Evolutionary conservation across 768 basidiomycete species (phyloP), one percentile per base, ranked within the genome.

Genomic region (Leucosporidium scottii): DNA sequence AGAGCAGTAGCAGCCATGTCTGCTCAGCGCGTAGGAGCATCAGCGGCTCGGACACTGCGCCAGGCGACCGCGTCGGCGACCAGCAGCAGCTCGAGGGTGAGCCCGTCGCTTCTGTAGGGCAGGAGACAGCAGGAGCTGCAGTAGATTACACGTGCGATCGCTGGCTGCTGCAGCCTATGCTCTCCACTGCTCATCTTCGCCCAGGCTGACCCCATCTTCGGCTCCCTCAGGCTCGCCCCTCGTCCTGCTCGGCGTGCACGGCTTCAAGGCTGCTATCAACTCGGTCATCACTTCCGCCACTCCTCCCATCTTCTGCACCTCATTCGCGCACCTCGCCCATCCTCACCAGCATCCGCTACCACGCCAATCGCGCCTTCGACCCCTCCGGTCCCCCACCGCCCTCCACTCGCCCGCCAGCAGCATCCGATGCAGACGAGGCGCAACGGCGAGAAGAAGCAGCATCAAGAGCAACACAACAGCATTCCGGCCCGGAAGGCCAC

Each of bases 401-500:
- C 50, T 13, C 57, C 57, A 4, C 23, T 36, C 10, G 36, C 36
- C 34, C 57, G 9, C 9, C 57, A 17, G 6, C 57, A 4, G 7
- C 50, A 51, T 44, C 57, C 0, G 36, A 23, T 25, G n/a, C 57
- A 9, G 36, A 36, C 4, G 57, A 36, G 6, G 57, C 36, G n/a
- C 34, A 39, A 8, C 12, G 5, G 0, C 34, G 23, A 23, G 23
- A 68, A 65, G 62, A 64, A 59, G 28, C 62, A 64, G 17, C 66
- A 44, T 44, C 39, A 44, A 44, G 15, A 44, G 39, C 39, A 8
- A 44, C 39, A 44, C 39, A 70, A 50, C 51, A 65, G 18, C 65
- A 70, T 31, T 64, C 61, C 1, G 69, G 69, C 1, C 69, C 69
- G 1, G 69, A 70, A 51, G 69, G 69, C 1, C 69, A 70, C 9